A percentile compares a stretch with the other conserved stretches of the same genome.
phyloP scores from a whole-genome alignment of 2,329 filamentous ascomycete genomes.

The Penicillium brasilianum region DNA sequence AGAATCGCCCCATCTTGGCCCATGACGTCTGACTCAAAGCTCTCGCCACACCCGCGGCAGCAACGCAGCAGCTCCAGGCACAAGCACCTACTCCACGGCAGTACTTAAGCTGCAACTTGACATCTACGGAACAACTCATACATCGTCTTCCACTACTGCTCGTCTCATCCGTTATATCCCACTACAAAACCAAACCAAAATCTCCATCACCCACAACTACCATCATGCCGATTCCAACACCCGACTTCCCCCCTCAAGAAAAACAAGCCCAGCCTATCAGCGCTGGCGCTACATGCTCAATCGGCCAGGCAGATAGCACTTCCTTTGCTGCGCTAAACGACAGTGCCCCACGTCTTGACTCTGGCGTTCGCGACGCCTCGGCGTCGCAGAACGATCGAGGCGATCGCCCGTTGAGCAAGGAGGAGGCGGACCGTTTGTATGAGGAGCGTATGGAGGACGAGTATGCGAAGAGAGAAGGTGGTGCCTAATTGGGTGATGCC shows the following conservation, averaged over 20 bases:
- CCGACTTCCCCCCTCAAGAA: conserved; percentile 23
- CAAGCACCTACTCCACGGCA: background rate
- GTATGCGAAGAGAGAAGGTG: conserved; percentile 52
- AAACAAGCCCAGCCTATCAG: conserved; percentile 25
- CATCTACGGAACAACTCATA: background rate
- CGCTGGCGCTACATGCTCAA: conserved; percentile 20
- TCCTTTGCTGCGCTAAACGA: conserved; percentile 17
- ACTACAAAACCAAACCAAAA: background rate
- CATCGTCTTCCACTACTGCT: background rate
- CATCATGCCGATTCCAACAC: conserved; percentile 31
- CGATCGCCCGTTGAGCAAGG: conserved; percentile 42
- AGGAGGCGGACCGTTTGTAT: conserved; percentile 51
- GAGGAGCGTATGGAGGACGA: conserved; percentile 55
- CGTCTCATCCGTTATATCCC: background rate
- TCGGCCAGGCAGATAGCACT: conserved; percentile 25
- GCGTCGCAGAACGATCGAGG: conserved; percentile 23
- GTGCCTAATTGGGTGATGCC: conserved; percentile 39
- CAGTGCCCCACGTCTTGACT: conserved; percentile 23
- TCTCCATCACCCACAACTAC: background rate
- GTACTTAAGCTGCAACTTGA: background rate
- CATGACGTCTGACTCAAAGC: conserved; percentile 13
- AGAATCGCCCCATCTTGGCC: background rate
- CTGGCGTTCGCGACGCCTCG: conserved; percentile 24
- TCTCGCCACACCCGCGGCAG: conserved; percentile 18
- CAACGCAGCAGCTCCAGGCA: conserved; percentile 8